phyloP scores from a whole-genome alignment of 2,329 filamentous ascomycete species.

The Trichoderma sp. region DNA sequence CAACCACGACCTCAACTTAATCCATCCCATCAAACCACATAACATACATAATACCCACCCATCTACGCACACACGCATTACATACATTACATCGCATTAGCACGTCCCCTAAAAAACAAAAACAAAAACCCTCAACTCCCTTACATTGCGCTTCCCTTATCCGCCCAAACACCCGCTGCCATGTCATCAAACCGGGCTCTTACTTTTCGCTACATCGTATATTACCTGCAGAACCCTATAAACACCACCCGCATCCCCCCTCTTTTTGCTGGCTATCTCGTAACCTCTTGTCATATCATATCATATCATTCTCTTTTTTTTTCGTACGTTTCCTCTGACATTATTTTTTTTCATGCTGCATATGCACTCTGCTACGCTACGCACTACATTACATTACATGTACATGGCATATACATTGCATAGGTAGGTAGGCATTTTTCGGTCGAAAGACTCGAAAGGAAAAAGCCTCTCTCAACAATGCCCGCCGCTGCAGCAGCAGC shows the following conservation, averaged over 20 bases:
- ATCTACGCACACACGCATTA: constrained; percentile 1
- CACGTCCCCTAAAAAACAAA: background rate
- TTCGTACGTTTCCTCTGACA: background rate
- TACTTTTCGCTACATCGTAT: background rate
- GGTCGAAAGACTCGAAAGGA: background rate
- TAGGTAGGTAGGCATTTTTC: background rate
- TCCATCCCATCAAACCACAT: background rate
- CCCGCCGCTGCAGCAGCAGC: too few species aligned
- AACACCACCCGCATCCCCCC: background rate
- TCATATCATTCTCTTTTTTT: background rate
- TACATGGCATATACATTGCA: background rate
- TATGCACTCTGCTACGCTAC: background rate
- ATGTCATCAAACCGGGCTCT: background rate
- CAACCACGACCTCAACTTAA: constrained; percentile 3
- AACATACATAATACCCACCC: background rate
- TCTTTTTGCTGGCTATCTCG: background rate
- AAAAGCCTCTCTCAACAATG: background rate
- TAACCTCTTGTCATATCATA: background rate
- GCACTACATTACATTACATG: background rate
- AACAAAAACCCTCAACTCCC: background rate
- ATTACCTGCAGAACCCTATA: background rate
- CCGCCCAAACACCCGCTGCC: constrained; percentile 7
- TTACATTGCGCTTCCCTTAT: background rate
- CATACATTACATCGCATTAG: background rate
- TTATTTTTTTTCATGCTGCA: background rate